A percentile compares a stretch with the other conserved stretches of the same genome.
Conservation (phyloP, 2,329 filamentous ascomycete genomes). For the Aurifilum marmelostoma region DNA sequence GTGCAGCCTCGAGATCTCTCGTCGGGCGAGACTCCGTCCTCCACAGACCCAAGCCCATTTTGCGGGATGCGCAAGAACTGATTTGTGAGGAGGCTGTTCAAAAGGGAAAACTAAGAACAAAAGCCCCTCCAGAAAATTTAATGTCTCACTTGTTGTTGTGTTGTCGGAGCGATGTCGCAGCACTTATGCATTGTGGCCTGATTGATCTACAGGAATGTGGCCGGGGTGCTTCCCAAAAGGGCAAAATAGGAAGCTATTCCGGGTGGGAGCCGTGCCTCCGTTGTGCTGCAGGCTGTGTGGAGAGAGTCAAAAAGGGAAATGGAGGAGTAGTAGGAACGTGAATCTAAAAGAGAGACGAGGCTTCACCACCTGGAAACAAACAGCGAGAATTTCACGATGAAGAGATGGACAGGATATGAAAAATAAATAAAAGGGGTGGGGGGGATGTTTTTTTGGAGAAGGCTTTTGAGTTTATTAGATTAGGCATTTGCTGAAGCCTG, state of each 20-base stretch:
- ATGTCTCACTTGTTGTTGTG: not conserved
- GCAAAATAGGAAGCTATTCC: conserved; percentile 29
- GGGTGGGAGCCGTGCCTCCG: not conserved
- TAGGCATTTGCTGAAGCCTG: not conserved
- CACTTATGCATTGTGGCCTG: conserved; percentile 20
- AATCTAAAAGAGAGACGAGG: not conserved
- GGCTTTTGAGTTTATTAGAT: not conserved
- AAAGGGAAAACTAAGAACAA: too few relatives aligned
- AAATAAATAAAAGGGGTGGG: not conserved
- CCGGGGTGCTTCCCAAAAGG: conserved; percentile 27
- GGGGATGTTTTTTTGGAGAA: not conserved
- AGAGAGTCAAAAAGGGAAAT: not conserved
- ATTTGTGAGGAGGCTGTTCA: not conserved
- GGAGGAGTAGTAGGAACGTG: not conserved
- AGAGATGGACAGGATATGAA: not conserved
- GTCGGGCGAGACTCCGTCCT: not conserved
- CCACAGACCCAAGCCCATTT: conserved; percentile 3
- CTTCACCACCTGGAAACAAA: not conserved
- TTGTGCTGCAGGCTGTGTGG: not conserved
- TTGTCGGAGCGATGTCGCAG: conserved; percentile 13
- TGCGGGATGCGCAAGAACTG: not conserved
- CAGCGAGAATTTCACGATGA: not conserved
- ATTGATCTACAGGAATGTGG: conserved; percentile 19
- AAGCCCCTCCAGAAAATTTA: not conserved
- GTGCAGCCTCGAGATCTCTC: not conserved